A percentile compares a stretch with the other conserved stretches of the same genome.
These are phyloP conservation scores for Ustilago cynodontis DNA, from an alignment of 1,284 basidiomycete genomes.

Conservation along the genomic window DNA sequence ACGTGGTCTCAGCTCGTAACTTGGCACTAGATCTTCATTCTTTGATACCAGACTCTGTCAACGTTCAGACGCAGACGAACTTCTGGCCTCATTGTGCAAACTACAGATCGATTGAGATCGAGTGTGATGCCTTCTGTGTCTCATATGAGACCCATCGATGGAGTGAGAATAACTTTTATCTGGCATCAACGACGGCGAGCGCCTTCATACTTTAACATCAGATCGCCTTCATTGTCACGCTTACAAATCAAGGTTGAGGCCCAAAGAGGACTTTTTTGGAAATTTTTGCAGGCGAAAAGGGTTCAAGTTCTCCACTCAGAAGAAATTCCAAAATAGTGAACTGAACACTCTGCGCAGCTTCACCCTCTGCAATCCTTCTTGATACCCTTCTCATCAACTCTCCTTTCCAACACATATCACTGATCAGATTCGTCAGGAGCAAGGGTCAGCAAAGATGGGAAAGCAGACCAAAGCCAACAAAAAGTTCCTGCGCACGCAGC, in stretches of 20 bases:
- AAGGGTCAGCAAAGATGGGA: slow-evolving; percentile 51
- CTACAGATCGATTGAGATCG: neutral
- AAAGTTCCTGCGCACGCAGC: slow-evolving; percentile 64
- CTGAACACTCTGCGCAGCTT: slow-evolving; percentile 1
- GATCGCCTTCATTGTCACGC: no score
- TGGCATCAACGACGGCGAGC: no score
- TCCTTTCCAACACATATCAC: neutral
- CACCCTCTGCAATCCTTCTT: neutral
- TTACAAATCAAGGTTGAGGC: slow-evolving; percentile 11
- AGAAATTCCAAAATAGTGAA: neutral
- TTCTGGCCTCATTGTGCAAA: neutral
- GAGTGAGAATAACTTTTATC: no score
- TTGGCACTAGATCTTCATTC: neutral
- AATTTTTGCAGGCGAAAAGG: slow-evolving; percentile 19
- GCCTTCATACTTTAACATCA: no score
- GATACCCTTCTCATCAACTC: neutral
- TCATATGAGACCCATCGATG: no score
- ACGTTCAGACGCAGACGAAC: neutral
- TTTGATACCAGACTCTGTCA: neutral
- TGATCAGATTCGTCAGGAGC: neutral
- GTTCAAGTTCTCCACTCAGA: slow-evolving; percentile 9
- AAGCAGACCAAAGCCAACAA: slow-evolving; percentile 66
- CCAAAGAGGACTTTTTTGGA: slow-evolving; percentile 13
- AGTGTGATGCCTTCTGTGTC: neutral
- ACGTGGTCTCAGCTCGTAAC: slow-evolving; percentile 24